phyloP scores from a whole-genome alignment of 495 filamentous ascomycete genomes.

The Neurospora sp. region DNA sequence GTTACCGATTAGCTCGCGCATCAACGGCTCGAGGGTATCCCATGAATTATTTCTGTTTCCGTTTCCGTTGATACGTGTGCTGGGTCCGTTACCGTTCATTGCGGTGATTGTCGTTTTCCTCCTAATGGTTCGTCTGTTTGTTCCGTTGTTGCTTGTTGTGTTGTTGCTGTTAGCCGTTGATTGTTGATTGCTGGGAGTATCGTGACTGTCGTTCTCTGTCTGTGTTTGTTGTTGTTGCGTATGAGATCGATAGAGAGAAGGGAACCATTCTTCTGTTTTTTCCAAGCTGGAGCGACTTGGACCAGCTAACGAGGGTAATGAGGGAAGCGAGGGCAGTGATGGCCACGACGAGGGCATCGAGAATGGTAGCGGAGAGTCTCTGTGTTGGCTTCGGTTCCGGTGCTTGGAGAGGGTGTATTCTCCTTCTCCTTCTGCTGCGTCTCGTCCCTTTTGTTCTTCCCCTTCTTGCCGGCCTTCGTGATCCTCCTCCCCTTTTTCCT shows the following conservation, averaged over 20 bases:
- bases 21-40: slow-evolving; percentile 12
- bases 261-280: background rate
- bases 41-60: background rate
- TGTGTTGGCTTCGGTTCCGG: background rate
- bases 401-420: background rate
- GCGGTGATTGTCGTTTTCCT: background rate
- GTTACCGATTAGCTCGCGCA: slow-evolving; percentile 8
- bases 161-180: background rate
- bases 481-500: background rate
- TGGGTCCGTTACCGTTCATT: background rate
- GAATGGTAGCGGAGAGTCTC: background rate
- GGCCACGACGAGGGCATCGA: background rate
- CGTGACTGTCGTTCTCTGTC: background rate
- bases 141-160: too few relatives aligned
- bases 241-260: background rate
- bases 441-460: background rate
- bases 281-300: background rate
- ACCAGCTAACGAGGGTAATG: background rate
- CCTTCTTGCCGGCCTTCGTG: background rate
- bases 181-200: background rate
- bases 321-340: background rate
- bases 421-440: background rate
- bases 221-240: background rate
- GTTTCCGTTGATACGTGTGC: background rate
- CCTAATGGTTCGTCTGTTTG: background rate